Evolutionary conservation across 306 rosid genomes (phyloP), one percentile per base, ranked within the genome.

Genomic region (Abrus pulchellus): DNA sequence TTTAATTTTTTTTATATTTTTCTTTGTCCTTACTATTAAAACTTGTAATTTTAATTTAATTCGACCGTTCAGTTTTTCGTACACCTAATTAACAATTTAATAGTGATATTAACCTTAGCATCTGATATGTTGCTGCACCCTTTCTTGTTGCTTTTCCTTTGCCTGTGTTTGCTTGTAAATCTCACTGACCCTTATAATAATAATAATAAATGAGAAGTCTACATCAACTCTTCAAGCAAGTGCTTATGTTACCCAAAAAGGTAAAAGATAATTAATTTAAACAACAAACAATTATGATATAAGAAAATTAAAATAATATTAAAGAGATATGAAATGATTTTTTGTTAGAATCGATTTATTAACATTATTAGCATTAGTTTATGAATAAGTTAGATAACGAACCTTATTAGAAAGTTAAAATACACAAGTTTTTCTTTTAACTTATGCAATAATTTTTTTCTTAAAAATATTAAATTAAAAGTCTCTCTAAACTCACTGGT

Each of bases 81-180:
- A 10, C 28, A 68, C 56, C 41, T 68, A 45, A 68, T 68, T 68
- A 28, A 29, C 74, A 9, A 45, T 67, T 67, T 43, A 43, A 43
- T 43, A 3, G 47, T 43, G 38, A 67, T 44, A 67, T 67, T 68
- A 47, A 45, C 74, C 56, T 47, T 45, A 68, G 28, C 28, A 47
- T 6, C 2, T 43, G 9, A 14, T 20, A 9, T 67, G 43, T 43
- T 27, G 72, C 27, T 43, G 1, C 38, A 20, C 54, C 53, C 5
- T 67, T 68, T 68, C 41, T 44, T 68, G 40, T 45, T 68, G 56
- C 41, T 36, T 56, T 68, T 45, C 56, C 1, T 10, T 43, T 5
- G 7, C 12, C 0, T 36, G 12, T 38, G n/a, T 13, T 41, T 20
- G 6, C 72, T 66, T 43, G 20, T 9, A 40, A 33, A 8, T 40